Conservation (phyloP, 2,329 filamentous ascomycete species). For the Tolypocladium ovalisporum region DNA sequence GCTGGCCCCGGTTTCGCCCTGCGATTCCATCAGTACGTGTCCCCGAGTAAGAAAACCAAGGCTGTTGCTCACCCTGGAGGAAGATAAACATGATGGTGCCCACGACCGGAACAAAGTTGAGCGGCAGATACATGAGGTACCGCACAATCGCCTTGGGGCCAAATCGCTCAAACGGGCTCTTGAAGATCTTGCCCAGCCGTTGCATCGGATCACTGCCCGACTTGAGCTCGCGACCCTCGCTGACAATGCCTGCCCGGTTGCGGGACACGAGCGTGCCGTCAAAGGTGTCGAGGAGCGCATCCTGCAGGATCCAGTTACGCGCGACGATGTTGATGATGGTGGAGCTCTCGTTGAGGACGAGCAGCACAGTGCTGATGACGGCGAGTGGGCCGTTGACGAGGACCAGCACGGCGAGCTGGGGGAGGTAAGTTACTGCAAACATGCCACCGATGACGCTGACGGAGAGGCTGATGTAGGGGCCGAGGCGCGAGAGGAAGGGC, state of each 20-base stretch:
- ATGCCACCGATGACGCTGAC: constrained; percentile 63
- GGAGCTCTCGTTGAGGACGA: constrained; percentile 54
- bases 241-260: constrained; percentile 50
- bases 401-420: constrained; percentile 71
- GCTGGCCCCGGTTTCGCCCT: constrained; percentile 37
- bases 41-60: not conserved
- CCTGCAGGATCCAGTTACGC: constrained; percentile 66
- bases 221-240: constrained; percentile 64
- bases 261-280: constrained; percentile 56
- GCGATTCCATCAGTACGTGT: not conserved
- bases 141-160: constrained; percentile 56
- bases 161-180: constrained; percentile 45
- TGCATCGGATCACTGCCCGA: constrained; percentile 44
- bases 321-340: constrained; percentile 46
- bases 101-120: constrained; percentile 87
- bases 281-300: constrained; percentile 79
- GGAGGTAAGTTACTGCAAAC: constrained; percentile 81
- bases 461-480: constrained; percentile 58
- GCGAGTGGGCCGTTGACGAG: constrained; percentile 79
- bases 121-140: constrained; percentile 75
- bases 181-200: constrained; percentile 45
- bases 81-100: constrained; percentile 74
- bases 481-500: constrained; percentile 43
- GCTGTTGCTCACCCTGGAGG: constrained; percentile 46
- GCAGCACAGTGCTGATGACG: constrained; percentile 58